Percentiles rank a stretch among this genome's conserved stretches.
Conservation (phyloP, 345 rosid species). For the Toxicodendron radicans region DNA sequence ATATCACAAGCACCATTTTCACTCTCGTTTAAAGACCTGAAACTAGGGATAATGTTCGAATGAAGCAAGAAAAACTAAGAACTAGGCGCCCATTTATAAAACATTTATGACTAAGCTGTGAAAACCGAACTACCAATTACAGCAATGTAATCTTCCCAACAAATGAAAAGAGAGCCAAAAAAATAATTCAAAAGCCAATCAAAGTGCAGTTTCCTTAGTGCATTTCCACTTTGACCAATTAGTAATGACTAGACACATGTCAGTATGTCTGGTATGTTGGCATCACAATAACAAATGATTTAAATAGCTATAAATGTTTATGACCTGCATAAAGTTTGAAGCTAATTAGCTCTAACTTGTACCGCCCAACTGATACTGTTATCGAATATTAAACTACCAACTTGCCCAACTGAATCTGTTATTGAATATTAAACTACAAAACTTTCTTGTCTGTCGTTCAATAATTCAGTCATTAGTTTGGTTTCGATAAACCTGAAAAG, state of each 20-base stretch:
- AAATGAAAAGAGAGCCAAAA: neutral
- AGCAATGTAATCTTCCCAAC: neutral
- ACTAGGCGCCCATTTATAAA: constrained; percentile 27
- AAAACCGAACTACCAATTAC: constrained; percentile 3
- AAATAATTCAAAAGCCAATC: constrained; percentile 6
- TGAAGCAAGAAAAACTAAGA: constrained; percentile 18
- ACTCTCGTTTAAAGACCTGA: neutral
- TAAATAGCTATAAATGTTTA: constrained; percentile 2
- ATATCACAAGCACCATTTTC: constrained; percentile 26
- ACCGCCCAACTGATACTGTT: constrained; percentile 3
- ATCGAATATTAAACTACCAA: neutral
- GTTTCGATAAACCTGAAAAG: neutral
- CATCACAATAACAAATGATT: neutral
- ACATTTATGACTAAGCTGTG: constrained; percentile 4
- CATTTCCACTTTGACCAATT: neutral
- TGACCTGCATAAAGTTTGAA: constrained; percentile 12
- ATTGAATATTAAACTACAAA: neutral
- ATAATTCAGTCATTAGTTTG: constrained; percentile 5
- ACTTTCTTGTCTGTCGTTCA: neutral
- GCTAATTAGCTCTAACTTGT: constrained; percentile 14
- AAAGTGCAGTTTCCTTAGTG: constrained; percentile 16
- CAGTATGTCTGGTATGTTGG: neutral
- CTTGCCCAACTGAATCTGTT: neutral
- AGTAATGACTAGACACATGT: constrained; percentile 9
- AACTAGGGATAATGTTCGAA: neutral